Evolutionary conservation across 73 alveolate species (phyloP).

Genomic region (Paramecium tetraurelia): DNA sequence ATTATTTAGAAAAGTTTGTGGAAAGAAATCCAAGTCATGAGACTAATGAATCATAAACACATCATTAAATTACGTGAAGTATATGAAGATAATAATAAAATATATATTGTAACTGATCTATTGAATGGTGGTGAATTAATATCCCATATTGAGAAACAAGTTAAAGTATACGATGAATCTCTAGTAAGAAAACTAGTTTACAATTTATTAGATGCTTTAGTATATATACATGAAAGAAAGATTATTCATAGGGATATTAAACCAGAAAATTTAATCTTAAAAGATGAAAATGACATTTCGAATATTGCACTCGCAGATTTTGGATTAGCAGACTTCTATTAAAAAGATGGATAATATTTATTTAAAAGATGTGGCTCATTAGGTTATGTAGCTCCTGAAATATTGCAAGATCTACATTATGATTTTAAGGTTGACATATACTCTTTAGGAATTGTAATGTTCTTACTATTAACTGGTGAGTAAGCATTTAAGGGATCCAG

Average conservation of each 20-base stretch:
- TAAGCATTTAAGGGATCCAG: neutral
- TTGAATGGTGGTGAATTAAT: slow-evolving; percentile 22
- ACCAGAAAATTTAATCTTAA: slow-evolving; percentile 29
- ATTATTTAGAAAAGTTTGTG: neutral
- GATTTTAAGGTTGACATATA: slow-evolving; percentile 73
- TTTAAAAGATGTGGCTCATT: slow-evolving; percentile 71
- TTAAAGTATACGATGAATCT: neutral
- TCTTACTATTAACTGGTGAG: slow-evolving; percentile 68
- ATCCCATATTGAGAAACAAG: neutral
- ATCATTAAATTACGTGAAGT: neutral
- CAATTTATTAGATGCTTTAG: neutral
- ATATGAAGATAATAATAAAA: neutral
- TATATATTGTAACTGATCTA: neutral
- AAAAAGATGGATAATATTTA: neutral
- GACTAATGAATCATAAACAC: neutral
- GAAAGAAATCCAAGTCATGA: neutral
- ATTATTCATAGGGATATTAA: slow-evolving; percentile 36
- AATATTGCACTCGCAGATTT: neutral
- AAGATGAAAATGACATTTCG: neutral
- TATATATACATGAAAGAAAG: neutral
- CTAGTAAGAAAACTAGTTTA: neutral
- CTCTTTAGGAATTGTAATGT: slow-evolving; percentile 75
- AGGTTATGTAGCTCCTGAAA: slow-evolving; percentile 83
- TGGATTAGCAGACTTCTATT: slow-evolving; percentile 33
- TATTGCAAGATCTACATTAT: slow-evolving; percentile 65